A percentile compares a stretch with the other conserved stretches of the same genome.
Evolutionary conservation across 2,329 filamentous ascomycete species (phyloP).

Genomic region (Xylaria sp.): DNA sequence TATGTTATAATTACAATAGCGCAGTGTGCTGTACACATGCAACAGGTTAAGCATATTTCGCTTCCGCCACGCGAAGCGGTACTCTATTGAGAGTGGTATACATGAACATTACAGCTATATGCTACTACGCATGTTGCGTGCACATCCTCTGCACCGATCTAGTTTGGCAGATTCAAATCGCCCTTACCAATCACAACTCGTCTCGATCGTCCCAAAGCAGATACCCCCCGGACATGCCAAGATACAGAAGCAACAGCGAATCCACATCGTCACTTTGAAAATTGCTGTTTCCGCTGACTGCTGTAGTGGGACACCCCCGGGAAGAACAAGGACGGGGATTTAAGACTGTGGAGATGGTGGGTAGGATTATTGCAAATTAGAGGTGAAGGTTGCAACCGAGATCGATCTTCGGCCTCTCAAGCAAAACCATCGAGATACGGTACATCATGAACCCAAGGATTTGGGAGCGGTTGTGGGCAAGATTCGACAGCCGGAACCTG

Average conservation of each 20-base stretch:
- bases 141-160: conserved; percentile 8
- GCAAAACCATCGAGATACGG: conserved; percentile 23
- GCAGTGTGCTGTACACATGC: not conserved
- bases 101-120: not conserved
- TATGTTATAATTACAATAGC: not conserved
- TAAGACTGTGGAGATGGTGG: conserved; percentile 23
- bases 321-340: not conserved
- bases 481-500: conserved; percentile 9
- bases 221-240: conserved; percentile 21
- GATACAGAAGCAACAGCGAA: conserved; percentile 20
- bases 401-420: conserved; percentile 30
- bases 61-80: conserved; percentile 6
- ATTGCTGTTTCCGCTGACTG: conserved; percentile 14
- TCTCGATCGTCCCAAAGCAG: conserved; percentile 17
- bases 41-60: conserved; percentile 15
- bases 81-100: conserved; percentile 1
- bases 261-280: not conserved
- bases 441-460: not conserved
- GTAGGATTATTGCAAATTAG: conserved; percentile 27
- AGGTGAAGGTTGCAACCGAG: conserved; percentile 27
- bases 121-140: not conserved
- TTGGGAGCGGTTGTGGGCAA: not conserved
- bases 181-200: conserved; percentile 23
- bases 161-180: not conserved
- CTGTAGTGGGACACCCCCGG: conserved; percentile 1